Evolutionary conservation across 257 asterid genomes (phyloP), one percentile per base, ranked within the genome.

Genomic region (Fraxinus anomala): DNA sequence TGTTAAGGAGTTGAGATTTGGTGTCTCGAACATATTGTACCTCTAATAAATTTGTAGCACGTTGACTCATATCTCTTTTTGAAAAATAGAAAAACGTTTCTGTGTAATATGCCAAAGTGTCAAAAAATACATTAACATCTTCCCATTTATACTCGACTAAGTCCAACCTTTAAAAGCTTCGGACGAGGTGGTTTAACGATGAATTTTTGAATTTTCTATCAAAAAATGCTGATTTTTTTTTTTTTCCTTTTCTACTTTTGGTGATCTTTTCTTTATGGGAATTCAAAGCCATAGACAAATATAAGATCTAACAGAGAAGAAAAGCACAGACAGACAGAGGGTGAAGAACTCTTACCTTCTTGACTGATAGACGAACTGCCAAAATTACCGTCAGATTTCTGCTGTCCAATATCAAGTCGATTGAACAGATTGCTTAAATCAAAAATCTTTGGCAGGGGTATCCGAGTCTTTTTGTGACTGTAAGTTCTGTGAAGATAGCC

Each of bases 381-480:
- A 47, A 34, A 21, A 67, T 24, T 59, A 23, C 23, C 65, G 24
- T 68, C 76, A 4, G 80, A 23, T 51, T 76, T 83, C 39, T 75
- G 79, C 12, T 70, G 83, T 44, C 82, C 59, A 44, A 84, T 56
- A 72, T 80, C 82, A 67, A 84, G 81, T 26, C 81, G 87, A 42
- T 31, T 63, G 47, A 81, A 70, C 81, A 87, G 72, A 68, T 83
- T 80, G 68, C 67, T 69, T 23, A 83, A 74, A 65, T 85, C 78
- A 63, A 85, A 83, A 16, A 87, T 77, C 80, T 83, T 79, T 24
- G 86, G 88, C 33, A 82, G 33, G 76, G 37, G 78, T 12, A 33
- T 14, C 8, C n/a, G 10, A 3, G 17, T 81, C 44, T 42, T 63
- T 30, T 28, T 34, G 31, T 21, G 37, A 40, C 24, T 11, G 59